Conservation (phyloP, 192 early-diverging fungal genomes). For the Podila verticillata region DNA sequence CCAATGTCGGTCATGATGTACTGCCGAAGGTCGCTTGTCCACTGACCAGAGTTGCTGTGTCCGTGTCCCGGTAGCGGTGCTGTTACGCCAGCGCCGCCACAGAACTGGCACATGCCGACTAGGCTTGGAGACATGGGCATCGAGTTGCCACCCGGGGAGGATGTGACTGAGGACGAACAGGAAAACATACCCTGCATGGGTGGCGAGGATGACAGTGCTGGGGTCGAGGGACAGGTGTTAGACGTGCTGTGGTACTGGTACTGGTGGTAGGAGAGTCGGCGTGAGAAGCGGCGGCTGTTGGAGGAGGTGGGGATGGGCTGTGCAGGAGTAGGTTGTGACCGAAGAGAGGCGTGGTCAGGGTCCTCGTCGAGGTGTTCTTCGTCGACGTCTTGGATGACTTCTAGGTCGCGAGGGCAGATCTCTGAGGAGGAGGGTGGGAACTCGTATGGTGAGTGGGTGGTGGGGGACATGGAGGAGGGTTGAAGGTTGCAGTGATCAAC, state of each 20-base stretch:
- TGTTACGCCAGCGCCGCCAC: not conserved
- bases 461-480: too few species aligned
- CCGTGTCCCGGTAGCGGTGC: not conserved
- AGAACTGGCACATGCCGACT: not conserved
- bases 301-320: not conserved
- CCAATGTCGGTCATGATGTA: slow-evolving; percentile 50
- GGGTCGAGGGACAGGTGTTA: not conserved
- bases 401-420: not conserved
- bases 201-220: not conserved
- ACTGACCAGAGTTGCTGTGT: slow-evolving; percentile 1
- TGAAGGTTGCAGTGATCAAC: too few species aligned
- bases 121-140: not conserved
- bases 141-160: not conserved
- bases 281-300: not conserved
- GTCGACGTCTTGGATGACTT: slow-evolving; percentile 4
- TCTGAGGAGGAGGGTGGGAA: not conserved
- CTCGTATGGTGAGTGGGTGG: too few species aligned
- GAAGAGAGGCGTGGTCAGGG: not conserved
- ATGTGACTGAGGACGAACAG: not conserved
- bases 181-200: not conserved
- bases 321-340: not conserved
- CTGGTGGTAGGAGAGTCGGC: not conserved
- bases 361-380: slow-evolving; percentile 1
- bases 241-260: slow-evolving; percentile 1
- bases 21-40: slow-evolving; percentile 40